phyloP scores from a whole-genome alignment of 371 early-diverging fungal genomes.

The Mortierella sp. region DNA sequence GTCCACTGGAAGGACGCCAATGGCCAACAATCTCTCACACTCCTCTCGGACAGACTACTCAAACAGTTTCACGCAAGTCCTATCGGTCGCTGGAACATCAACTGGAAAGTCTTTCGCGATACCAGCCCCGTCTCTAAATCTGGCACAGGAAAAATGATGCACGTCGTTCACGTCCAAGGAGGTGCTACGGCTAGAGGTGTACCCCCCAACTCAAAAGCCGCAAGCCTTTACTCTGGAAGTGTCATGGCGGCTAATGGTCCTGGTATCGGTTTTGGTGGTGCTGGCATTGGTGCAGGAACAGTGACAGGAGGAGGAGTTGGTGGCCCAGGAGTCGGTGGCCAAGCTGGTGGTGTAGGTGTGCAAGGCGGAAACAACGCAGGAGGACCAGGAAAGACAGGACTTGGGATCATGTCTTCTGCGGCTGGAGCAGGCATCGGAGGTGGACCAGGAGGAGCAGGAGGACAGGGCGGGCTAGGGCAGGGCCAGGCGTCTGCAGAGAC shows the following conservation, averaged over 20 bases:
- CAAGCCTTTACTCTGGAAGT: constrained; percentile 21
- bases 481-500: constrained; percentile 19
- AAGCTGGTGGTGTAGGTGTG: neutral
- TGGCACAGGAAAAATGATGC: constrained; percentile 57
- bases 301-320: constrained; percentile 18
- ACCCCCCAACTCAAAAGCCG: constrained; percentile 38
- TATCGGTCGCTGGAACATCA: constrained; percentile 58
- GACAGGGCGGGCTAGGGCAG: constrained; percentile 20
- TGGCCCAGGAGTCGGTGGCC: constrained; percentile 20
- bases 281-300: constrained; percentile 5
- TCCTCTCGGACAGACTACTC: constrained; percentile 55
- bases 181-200: constrained; percentile 46
- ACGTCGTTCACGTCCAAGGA: constrained; percentile 54
- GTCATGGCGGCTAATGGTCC: constrained; percentile 1
- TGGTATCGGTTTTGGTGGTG: constrained; percentile 4
- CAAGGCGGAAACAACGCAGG: neutral
- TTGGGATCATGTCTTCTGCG: constrained; percentile 17
- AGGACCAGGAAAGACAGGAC: constrained; percentile 21
- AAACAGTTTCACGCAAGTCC: constrained; percentile 55
- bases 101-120: constrained; percentile 57
- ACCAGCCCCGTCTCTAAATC: constrained; percentile 55
- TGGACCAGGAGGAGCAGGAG: constrained; percentile 27
- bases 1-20: constrained; percentile 58
- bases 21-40: constrained; percentile 54
- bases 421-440: constrained; percentile 12